phyloP scores from a whole-genome alignment of 2,329 filamentous ascomycete genomes.

The Alternaria atra region DNA sequence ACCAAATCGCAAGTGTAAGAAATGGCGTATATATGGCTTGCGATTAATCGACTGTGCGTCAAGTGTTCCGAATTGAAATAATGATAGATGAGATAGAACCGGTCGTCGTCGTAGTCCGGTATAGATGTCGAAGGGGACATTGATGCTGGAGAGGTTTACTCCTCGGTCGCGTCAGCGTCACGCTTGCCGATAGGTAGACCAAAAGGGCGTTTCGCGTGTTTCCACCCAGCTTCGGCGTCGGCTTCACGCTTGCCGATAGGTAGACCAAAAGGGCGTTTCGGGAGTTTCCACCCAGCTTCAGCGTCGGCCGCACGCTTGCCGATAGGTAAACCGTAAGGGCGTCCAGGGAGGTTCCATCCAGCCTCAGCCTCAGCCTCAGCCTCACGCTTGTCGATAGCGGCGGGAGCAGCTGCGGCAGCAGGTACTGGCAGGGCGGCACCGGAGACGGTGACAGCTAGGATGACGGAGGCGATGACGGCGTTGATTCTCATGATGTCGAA shows the following conservation, averaged over 20 bases:
- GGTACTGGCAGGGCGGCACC: slow-evolving; percentile 52
- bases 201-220: not conserved
- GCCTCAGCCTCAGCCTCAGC: no score
- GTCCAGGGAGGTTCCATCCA: slow-evolving; percentile 1
- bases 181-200: slow-evolving; percentile 25
- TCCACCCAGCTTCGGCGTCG: slow-evolving; percentile 28
- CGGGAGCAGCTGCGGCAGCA: slow-evolving; percentile 13
- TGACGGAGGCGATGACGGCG: slow-evolving; percentile 51
- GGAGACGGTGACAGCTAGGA: slow-evolving; percentile 54
- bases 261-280: slow-evolving; percentile 22
- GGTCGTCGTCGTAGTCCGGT: not conserved
- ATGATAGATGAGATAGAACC: not conserved
- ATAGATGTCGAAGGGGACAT: not conserved
- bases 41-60: slow-evolving; percentile 1
- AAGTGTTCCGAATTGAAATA: slow-evolving; percentile 9
- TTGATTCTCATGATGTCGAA: slow-evolving; percentile 60
- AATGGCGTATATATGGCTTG: not conserved
- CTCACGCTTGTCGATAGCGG: slow-evolving; percentile 12
- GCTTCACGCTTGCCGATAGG: slow-evolving; percentile 45
- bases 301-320: slow-evolving; percentile 47
- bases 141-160: slow-evolving; percentile 3
- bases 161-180: slow-evolving; percentile 22
- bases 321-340: slow-evolving; percentile 25
- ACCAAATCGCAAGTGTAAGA: not conserved
- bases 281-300: slow-evolving; percentile 30